A percentile compares a stretch with the other conserved stretches of the same genome.
These are phyloP conservation scores for Neofusicoccum sp. DNA, from an alignment of 2,329 filamentous ascomycete genomes.

Conservation along the genomic window DNA sequence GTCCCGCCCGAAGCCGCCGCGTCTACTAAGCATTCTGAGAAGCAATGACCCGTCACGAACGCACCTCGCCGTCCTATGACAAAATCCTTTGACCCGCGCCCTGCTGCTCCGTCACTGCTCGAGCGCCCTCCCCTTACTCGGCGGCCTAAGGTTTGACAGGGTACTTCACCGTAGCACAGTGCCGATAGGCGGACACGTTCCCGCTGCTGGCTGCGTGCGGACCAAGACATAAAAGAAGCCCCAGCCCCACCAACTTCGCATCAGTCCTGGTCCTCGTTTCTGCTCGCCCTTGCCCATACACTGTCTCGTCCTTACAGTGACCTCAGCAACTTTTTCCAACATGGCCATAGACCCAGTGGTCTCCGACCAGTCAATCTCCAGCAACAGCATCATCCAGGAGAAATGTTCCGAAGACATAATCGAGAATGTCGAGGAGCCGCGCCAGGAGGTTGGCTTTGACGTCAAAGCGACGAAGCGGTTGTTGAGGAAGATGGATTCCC, in stretches of 20 bases:
- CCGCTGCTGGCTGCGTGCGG: neutral
- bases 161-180: constrained; percentile 5
- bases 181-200: constrained; percentile 8
- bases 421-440: neutral
- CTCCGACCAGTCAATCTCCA: constrained; percentile 5
- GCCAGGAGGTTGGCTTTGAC: constrained; percentile 33
- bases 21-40: neutral
- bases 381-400: neutral
- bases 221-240: constrained; percentile 6
- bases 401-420: constrained; percentile 1
- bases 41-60: neutral
- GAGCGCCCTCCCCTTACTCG: neutral
- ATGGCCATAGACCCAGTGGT: constrained; percentile 4
- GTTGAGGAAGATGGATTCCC: constrained; percentile 54
- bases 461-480: constrained; percentile 48
- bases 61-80: neutral
- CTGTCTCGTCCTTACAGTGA: neutral
- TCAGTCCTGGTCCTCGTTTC: neutral
- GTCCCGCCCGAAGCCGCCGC: neutral
- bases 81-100: constrained; percentile 4
- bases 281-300: neutral
- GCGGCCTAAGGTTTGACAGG: constrained; percentile 6
- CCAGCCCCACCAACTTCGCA: neutral
- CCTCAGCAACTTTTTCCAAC: neutral
- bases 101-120: neutral